Conservation (phyloP, 257 asterid genomes). For the Salvia rosmarinus region DNA sequence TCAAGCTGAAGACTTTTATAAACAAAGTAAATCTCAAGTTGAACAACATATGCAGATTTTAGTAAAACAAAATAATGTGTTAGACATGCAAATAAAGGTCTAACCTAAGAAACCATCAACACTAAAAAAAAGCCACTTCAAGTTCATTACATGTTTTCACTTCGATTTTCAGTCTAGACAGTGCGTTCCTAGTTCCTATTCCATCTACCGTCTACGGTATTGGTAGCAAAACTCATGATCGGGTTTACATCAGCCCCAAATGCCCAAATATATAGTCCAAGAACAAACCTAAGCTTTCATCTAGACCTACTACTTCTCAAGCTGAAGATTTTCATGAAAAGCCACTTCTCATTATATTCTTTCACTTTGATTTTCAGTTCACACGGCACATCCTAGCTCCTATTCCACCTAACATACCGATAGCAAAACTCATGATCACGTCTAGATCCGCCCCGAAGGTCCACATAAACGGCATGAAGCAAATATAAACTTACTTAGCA, state of each 20-base stretch:
- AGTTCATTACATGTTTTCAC: not conserved
- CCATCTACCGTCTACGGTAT: too few species aligned
- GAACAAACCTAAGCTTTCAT: slow-evolving; percentile 1
- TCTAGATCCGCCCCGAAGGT: not conserved
- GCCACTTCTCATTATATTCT: not conserved
- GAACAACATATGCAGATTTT: too few species aligned
- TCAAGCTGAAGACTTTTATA: too few species aligned
- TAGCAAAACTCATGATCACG: not conserved
- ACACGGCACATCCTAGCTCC: not conserved
- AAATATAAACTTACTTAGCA: not conserved
- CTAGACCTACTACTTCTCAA: not conserved
- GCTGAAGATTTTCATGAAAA: slow-evolving; percentile 14
- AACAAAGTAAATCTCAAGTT: too few species aligned
- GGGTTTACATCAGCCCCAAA: not conserved
- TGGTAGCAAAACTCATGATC: not conserved
- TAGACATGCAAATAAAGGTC: not conserved
- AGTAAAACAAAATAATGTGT: not conserved
- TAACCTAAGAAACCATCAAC: not conserved
- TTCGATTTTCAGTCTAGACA: not conserved
- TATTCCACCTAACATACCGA: not conserved
- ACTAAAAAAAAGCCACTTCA: not conserved
- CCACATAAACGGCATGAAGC: not conserved
- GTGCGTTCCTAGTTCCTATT: not conserved
- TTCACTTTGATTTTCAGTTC: not conserved
- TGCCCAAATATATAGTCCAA: not conserved